phyloP scores from a whole-genome alignment of 768 basidiomycete species.

The Hypholoma fasciculare region DNA sequence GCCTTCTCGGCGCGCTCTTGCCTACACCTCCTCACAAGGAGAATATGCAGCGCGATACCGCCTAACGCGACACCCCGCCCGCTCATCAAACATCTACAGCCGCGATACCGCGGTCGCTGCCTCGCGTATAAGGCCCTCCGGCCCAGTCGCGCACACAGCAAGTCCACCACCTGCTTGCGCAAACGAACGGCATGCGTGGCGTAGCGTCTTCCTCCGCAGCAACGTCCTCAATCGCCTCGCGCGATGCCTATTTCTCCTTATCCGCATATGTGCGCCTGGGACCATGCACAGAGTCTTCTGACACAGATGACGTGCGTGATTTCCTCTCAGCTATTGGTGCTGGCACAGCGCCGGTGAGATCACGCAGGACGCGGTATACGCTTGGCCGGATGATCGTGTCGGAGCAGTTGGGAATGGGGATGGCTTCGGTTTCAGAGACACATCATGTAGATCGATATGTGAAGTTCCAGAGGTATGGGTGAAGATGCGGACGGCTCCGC shows the following conservation, averaged over 20 bases:
- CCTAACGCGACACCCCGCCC: constrained; percentile 49
- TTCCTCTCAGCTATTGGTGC: neutral
- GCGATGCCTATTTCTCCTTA: neutral
- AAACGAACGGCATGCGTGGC: constrained; percentile 25
- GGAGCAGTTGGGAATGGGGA: constrained; percentile 70
- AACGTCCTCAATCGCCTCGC: neutral
- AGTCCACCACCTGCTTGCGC: constrained; percentile 56
- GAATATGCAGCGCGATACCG: constrained; percentile 74
- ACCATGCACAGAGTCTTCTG: neutral
- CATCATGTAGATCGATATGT: constrained; percentile 75
- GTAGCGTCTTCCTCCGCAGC: constrained; percentile 13
- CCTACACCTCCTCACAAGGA: constrained; percentile 3
- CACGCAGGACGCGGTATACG: constrained; percentile 44
- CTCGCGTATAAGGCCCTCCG: constrained; percentile 67
- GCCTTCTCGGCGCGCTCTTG: no score
- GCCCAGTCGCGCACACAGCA: constrained; percentile 81
- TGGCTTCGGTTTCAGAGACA: constrained; percentile 70
- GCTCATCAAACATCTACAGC: constrained; percentile 39
- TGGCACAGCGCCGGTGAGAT: constrained; percentile 31
- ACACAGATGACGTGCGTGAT: neutral
- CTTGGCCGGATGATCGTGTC: constrained; percentile 51
- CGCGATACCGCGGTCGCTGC: constrained; percentile 78
- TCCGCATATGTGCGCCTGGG: no score
- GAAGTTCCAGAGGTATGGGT: constrained; percentile 53
- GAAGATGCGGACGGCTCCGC: constrained; percentile 35